These are phyloP conservation scores for Pyrus bretschneideri DNA, from an alignment of 306 rosid genomes.

Conservation along the genomic window DNA sequence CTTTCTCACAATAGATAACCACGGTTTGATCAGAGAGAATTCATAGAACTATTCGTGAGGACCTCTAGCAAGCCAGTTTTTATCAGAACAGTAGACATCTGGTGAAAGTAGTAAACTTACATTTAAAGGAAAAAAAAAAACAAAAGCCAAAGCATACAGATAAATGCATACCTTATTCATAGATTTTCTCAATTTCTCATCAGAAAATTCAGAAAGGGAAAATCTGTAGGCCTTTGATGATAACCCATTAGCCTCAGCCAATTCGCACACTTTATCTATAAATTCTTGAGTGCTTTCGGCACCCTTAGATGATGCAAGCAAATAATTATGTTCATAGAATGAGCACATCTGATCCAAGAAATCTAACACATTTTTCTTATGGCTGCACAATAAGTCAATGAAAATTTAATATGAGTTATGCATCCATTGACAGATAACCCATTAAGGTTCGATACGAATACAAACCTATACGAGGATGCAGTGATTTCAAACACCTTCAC, in stretches of 20 bases:
- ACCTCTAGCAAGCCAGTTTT: neutral
- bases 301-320: constrained; percentile 34
- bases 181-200: constrained; percentile 45
- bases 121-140: neutral
- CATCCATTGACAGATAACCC: neutral
- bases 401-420: neutral
- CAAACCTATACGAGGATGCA: constrained; percentile 70
- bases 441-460: constrained; percentile 6
- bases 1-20: neutral
- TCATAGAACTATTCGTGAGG: neutral
- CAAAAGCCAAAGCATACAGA: neutral
- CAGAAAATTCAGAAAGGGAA: constrained; percentile 45
- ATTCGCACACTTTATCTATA: constrained; percentile 55
- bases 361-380: constrained; percentile 55
- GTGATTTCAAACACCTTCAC: constrained; percentile 64
- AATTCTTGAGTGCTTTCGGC: constrained; percentile 44
- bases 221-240: constrained; percentile 56
- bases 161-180: constrained; percentile 48
- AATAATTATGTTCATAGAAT: constrained; percentile 54
- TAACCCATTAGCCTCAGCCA: constrained; percentile 74
- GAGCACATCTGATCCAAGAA: constrained; percentile 73
- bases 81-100: neutral
- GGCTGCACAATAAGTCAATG: constrained; percentile 43
- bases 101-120: neutral
- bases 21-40: neutral